These are phyloP conservation scores for Gymnopilus junonius DNA, from an alignment of 768 basidiomycete genomes.

Conservation along the genomic window DNA sequence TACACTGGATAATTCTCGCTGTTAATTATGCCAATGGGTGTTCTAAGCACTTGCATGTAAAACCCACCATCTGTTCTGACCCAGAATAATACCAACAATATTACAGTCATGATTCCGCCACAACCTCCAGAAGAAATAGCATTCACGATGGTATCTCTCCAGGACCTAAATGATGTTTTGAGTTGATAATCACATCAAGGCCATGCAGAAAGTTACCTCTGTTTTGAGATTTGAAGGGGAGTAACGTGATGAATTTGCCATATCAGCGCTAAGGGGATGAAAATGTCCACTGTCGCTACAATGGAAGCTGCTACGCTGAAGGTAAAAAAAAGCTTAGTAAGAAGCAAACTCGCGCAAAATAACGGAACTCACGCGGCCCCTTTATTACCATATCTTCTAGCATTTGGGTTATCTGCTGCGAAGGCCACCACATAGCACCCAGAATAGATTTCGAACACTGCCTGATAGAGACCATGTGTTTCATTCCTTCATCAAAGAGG, in stretches of 20 bases:
- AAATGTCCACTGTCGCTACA: constrained; percentile 20
- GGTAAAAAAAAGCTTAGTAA: neutral
- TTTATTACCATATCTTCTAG: constrained; percentile 18
- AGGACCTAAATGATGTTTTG: constrained; percentile 9
- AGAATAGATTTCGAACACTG: constrained; percentile 25
- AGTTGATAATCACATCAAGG: neutral
- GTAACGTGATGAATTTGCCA: constrained; percentile 23
- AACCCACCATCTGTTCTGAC: constrained; percentile 20
- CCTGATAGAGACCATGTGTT: constrained; percentile 6
- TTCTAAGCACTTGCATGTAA: neutral
- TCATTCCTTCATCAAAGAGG: neutral
- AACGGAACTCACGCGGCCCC: constrained; percentile 17
- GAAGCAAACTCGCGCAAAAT: neutral
- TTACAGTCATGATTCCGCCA: constrained; percentile 22
- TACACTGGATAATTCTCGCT: constrained; percentile 16
- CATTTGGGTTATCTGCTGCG: constrained; percentile 14
- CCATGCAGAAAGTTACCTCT: constrained; percentile 9
- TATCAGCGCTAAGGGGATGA: constrained; percentile 22
- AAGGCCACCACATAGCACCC: constrained; percentile 23
- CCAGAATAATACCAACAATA: constrained; percentile 24
- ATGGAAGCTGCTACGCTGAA: constrained; percentile 17
- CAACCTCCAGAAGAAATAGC: constrained; percentile 26
- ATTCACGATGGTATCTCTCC: constrained; percentile 21
- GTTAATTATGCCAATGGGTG: neutral
- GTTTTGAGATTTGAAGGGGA: constrained; percentile 14